Evolutionary conservation across 164 flowering plant species (phyloP).

Genomic region (Magnolia sinica): DNA sequence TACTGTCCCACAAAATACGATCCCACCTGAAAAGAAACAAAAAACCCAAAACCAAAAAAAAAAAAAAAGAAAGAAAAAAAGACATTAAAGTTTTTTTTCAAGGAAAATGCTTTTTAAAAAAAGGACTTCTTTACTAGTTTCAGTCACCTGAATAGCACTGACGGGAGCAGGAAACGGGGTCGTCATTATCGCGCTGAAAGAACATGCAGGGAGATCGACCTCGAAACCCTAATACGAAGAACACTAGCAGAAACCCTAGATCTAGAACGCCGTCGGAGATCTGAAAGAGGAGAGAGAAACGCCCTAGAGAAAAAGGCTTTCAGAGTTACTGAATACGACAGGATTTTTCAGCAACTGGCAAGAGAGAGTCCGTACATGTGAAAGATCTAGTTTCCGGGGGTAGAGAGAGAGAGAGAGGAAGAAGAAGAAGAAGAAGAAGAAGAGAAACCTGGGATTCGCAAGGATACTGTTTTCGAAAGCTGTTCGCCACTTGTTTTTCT

Average conservation of each 20-base stretch:
- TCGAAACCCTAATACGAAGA: slow-evolving; percentile 14
- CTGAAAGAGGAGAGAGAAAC: not conserved
- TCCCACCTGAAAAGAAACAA: slow-evolving; percentile 51
- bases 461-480: not conserved
- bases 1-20: slow-evolving; percentile 82
- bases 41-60: not conserved
- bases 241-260: slow-evolving; percentile 23
- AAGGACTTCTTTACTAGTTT: not conserved
- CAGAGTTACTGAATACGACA: not conserved
- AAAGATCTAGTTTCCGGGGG: not conserved
- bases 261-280: slow-evolving; percentile 17
- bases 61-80: too few species aligned
- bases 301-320: not conserved
- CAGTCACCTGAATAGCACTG: slow-evolving; percentile 29
- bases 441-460: not conserved
- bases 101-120: too few species aligned
- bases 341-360: not conserved
- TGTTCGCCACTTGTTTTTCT: not conserved
- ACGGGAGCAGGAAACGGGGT: slow-evolving; percentile 37
- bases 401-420: not conserved
- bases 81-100: not conserved
- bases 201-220: slow-evolving; percentile 9
- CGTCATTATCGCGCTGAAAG: slow-evolving; percentile 32
- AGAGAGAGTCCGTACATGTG: not conserved
- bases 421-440: not conserved